phyloP scores from a whole-genome alignment of 2,329 filamentous ascomycete genomes.

The Alternaria ventricosa region DNA sequence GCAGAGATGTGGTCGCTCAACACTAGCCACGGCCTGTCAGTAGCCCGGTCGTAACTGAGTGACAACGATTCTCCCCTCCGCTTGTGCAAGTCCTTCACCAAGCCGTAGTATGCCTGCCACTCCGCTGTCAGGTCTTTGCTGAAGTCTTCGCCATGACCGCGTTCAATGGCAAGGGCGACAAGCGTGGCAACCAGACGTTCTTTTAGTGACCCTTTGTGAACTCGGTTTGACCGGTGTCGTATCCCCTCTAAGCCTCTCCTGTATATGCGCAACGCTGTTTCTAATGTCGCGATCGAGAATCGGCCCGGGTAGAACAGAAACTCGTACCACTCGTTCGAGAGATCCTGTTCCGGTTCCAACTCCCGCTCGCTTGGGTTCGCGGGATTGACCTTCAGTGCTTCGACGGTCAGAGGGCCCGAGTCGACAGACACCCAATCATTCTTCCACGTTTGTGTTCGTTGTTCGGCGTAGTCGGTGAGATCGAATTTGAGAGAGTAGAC shows the following conservation, averaged over 20 bases:
- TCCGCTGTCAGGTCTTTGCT: constrained; percentile 76
- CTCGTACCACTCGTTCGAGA: constrained; percentile 78
- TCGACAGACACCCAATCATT: constrained; percentile 56
- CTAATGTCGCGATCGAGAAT: constrained; percentile 79
- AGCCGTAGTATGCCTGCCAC: constrained; percentile 88
- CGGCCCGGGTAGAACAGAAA: constrained; percentile 83
- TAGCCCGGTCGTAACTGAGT: constrained; percentile 73
- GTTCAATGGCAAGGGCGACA: constrained; percentile 68
- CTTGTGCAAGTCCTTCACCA: constrained; percentile 85
- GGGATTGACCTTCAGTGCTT: constrained; percentile 47
- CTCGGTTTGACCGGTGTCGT: constrained; percentile 11
- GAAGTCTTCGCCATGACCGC: constrained; percentile 77
- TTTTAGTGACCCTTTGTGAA: constrained; percentile 62
- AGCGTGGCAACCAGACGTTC: constrained; percentile 79
- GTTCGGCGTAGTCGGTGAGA: constrained; percentile 65
- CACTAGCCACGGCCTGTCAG: constrained; percentile 81
- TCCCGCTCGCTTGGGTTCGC: constrained; percentile 49
- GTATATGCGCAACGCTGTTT: constrained; percentile 83
- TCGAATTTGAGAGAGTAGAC: constrained; percentile 76
- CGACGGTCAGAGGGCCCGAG: constrained; percentile 50
- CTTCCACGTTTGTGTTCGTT: constrained; percentile 74
- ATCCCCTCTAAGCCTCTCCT: constrained; percentile 64
- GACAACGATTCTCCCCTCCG: constrained; percentile 82
- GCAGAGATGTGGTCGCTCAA: constrained; percentile 82
- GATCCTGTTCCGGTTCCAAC: constrained; percentile 39